Conservation (phyloP, 2,329 filamentous ascomycete genomes). For the Epichloe coenophiala region DNA sequence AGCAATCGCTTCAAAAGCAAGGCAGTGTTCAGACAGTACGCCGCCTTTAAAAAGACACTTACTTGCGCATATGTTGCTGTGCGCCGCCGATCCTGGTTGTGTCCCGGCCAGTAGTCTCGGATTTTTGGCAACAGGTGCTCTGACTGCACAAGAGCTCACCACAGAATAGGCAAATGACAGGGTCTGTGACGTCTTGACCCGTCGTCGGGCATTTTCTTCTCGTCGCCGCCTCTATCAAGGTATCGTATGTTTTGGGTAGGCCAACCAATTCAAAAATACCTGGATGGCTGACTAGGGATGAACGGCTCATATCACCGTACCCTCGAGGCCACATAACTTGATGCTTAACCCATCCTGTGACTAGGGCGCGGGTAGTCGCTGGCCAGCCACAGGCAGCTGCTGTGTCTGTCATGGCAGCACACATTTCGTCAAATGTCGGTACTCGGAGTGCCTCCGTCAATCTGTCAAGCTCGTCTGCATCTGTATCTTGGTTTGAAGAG, state of each 20-base stretch:
- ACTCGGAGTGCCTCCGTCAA: slow-evolving; percentile 64
- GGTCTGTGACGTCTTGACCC: slow-evolving; percentile 81
- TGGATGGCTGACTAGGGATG: slow-evolving; percentile 57
- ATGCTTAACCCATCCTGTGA: slow-evolving; percentile 63
- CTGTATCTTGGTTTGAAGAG: slow-evolving; percentile 47
- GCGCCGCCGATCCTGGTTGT: slow-evolving; percentile 58
- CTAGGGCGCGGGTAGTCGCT: slow-evolving; percentile 28
- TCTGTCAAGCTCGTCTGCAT: slow-evolving; percentile 67
- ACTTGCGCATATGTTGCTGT: slow-evolving; percentile 82
- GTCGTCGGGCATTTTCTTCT: slow-evolving; percentile 73
- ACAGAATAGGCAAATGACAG: slow-evolving; percentile 85
- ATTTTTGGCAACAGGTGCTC: slow-evolving; percentile 74
- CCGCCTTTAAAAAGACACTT: slow-evolving; percentile 23
- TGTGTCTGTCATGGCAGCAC: slow-evolving; percentile 41
- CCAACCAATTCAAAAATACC: slow-evolving; percentile 90
- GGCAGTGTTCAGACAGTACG: no score
- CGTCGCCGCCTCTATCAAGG: slow-evolving; percentile 82
- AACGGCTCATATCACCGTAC: slow-evolving; percentile 19
- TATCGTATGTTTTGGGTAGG: slow-evolving; percentile 82
- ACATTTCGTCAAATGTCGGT: slow-evolving; percentile 68
- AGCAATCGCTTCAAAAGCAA: not conserved
- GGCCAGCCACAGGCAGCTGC: slow-evolving; percentile 36
- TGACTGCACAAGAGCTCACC: slow-evolving; percentile 96
- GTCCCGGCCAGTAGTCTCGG: slow-evolving; percentile 32
- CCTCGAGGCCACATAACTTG: slow-evolving; percentile 30